A percentile compares a stretch with the other conserved stretches of the same genome.
phyloP scores from a whole-genome alignment of 345 rosid genomes.

The Kandelia obovata region DNA sequence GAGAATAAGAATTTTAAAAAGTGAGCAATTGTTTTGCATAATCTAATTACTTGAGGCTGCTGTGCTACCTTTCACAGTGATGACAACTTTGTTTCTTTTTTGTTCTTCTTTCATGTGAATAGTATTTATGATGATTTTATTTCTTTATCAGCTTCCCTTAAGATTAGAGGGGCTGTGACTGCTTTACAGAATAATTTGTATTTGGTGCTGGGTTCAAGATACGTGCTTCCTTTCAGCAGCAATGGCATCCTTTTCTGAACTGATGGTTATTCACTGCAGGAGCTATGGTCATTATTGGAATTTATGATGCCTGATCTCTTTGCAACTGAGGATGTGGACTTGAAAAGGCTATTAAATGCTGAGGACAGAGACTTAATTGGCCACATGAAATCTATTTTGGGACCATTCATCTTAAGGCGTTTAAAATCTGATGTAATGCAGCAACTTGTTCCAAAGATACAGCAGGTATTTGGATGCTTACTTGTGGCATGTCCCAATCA shows the following conservation, averaged over 20 bases:
- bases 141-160: too few relatives aligned
- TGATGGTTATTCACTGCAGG: conserved; percentile 45
- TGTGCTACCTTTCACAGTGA: too few relatives aligned
- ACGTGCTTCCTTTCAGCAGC: not conserved
- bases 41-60: too few relatives aligned
- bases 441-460: conserved; percentile 92
- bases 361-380: conserved; percentile 78
- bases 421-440: conserved; percentile 96
- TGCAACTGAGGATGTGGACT: conserved; percentile 82
- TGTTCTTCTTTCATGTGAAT: too few relatives aligned
- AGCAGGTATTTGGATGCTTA: conserved; percentile 46
- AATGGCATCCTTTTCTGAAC: conserved; percentile 19
- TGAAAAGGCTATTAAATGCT: conserved; percentile 79
- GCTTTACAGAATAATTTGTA: not conserved
- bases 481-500: not conserved
- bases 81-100: too few relatives aligned
- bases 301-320: conserved; percentile 97
- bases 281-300: conserved; percentile 92
- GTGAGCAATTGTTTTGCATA: too few relatives aligned
- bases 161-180: too few relatives aligned
- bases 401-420: conserved; percentile 94
- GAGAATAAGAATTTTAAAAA: too few relatives aligned
- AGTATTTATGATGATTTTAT: too few relatives aligned
- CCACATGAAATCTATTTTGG: conserved; percentile 90
- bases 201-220: not conserved